Percentiles rank a stretch among this genome's conserved stretches.
Evolutionary conservation across 345 rosid species (phyloP).

Genomic region (Eucalyptus curtisii): DNA sequence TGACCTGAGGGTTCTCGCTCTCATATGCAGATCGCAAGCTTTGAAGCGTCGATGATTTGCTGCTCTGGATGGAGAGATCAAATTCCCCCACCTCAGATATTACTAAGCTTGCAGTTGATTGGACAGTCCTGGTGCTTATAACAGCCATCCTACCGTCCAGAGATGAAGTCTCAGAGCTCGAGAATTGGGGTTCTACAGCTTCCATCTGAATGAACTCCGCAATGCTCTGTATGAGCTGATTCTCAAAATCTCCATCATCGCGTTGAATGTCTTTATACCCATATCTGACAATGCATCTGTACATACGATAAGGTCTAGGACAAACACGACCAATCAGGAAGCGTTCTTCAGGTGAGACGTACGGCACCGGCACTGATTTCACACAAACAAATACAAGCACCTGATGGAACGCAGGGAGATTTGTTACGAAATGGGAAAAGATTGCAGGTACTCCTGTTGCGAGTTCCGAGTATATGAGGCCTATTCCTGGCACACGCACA

Average conservation of each 20-base stretch:
- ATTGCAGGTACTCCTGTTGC: slow-evolving; percentile 94
- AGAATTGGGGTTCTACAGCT: slow-evolving; percentile 54
- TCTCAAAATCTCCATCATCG: slow-evolving; percentile 75
- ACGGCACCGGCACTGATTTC: slow-evolving; percentile 92
- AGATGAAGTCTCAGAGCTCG: slow-evolving; percentile 42
- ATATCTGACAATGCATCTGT: slow-evolving; percentile 88
- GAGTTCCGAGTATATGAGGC: slow-evolving; percentile 82
- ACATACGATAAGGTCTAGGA: slow-evolving; percentile 91
- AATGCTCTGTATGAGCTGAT: slow-evolving; percentile 76
- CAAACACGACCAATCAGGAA: slow-evolving; percentile 90
- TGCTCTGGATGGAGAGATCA: slow-evolving; percentile 41
- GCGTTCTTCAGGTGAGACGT: slow-evolving; percentile 81
- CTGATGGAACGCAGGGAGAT: slow-evolving; percentile 90
- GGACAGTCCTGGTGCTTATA: slow-evolving; percentile 48
- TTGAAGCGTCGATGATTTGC: slow-evolving; percentile 62
- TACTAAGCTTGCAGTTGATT: slow-evolving; percentile 36
- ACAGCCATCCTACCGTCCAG: slow-evolving; percentile 96
- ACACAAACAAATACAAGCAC: slow-evolving; percentile 89
- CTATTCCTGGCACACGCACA: slow-evolving; percentile 93
- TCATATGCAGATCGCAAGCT: slow-evolving; percentile 56
- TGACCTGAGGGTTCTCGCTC: slow-evolving; percentile 45
- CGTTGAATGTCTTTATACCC: slow-evolving; percentile 91
- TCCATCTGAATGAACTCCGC: slow-evolving; percentile 97
- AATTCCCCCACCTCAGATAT: slow-evolving; percentile 42
- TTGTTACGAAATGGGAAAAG: slow-evolving; percentile 93